Percentiles rank a stretch among this genome's conserved stretches.
phyloP scores from a whole-genome alignment of 495 filamentous ascomycete genomes.

The Tuber borchii region DNA sequence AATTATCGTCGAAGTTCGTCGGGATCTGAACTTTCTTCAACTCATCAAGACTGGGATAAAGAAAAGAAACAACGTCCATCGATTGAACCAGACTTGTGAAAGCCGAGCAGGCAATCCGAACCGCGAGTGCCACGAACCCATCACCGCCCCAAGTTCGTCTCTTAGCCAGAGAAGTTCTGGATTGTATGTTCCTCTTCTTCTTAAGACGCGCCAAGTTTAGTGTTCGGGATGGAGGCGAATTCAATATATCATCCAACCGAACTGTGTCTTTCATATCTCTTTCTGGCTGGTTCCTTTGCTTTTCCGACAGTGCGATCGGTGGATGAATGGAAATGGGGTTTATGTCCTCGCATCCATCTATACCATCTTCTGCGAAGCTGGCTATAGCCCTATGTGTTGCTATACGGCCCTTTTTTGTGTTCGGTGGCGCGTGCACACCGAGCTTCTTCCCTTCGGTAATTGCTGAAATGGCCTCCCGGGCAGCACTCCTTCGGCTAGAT shows the following conservation, averaged over 20 bases:
- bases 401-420: no score
- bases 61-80: slow-evolving; percentile 86
- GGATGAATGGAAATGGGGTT: no score
- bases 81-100: slow-evolving; percentile 94
- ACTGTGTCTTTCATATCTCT: no score
- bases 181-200: slow-evolving; percentile 12
- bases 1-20: slow-evolving; percentile 54
- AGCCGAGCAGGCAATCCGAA: slow-evolving; percentile 81
- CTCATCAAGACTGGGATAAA: slow-evolving; percentile 59
- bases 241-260: no score
- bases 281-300: no score
- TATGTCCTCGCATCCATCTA: no score
- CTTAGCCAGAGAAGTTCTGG: slow-evolving; percentile 26
- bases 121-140: background rate
- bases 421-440: background rate
- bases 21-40: slow-evolving; percentile 66
- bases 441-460: slow-evolving; percentile 2
- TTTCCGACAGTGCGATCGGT: no score
- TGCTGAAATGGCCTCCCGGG: no score
- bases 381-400: no score
- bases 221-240: no score
- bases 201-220: slow-evolving; percentile 26
- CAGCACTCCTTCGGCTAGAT: no score
- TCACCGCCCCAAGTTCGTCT: slow-evolving; percentile 8
- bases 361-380: no score